Conservation (phyloP, 2,329 filamentous ascomycete species). For the Coniochaeta sp. region DNA sequence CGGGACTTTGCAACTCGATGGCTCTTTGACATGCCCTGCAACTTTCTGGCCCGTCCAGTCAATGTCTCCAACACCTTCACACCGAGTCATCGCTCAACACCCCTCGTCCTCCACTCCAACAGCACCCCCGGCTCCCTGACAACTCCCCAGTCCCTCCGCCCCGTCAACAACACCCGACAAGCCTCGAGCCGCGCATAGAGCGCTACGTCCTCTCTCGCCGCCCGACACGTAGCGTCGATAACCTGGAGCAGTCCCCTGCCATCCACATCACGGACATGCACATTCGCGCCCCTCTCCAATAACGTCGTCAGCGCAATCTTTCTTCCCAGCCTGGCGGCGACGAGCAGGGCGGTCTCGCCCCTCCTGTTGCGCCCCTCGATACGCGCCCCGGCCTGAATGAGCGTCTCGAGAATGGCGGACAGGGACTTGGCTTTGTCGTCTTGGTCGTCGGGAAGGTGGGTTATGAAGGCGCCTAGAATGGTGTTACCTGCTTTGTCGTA, state of each 20-base stretch:
- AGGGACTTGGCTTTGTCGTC: conserved; percentile 39
- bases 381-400: conserved; percentile 35
- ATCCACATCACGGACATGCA: conserved; percentile 36
- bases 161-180: conserved; percentile 22
- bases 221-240: conserved; percentile 18
- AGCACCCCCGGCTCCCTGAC: conserved; percentile 11
- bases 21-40: no score
- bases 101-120: conserved; percentile 12
- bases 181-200: conserved; percentile 26
- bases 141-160: conserved; percentile 21
- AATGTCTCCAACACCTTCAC: no score
- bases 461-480: conserved; percentile 48
- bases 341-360: conserved; percentile 48
- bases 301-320: conserved; percentile 44
- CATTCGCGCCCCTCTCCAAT: conserved; percentile 38
- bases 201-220: conserved; percentile 16
- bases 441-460: conserved; percentile 41
- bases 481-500: conserved; percentile 46
- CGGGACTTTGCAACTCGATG: no score
- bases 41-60: no score
- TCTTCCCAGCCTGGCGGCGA: conserved; percentile 45
- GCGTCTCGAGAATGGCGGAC: conserved; percentile 32
- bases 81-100: background rate
- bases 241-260: conserved; percentile 39
- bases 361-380: conserved; percentile 44